These are phyloP conservation scores for Globisporangium irregulare DNA, from an alignment of 352 stramenopile species.

Conservation along the genomic window DNA sequence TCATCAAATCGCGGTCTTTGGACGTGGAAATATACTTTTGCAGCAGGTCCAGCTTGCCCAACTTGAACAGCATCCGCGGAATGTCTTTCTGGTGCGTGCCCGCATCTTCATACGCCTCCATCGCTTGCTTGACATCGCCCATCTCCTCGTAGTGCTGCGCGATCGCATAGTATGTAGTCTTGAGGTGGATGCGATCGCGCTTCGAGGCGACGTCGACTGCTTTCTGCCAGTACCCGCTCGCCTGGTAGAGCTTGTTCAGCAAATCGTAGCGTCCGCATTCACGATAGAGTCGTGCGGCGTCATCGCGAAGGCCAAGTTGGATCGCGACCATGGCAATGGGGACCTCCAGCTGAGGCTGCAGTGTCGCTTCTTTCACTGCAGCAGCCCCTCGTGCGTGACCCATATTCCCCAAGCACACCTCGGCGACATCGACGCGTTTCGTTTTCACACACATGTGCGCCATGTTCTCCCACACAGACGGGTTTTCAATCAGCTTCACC, in stretches of 20 bases:
- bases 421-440: slow-evolving; percentile 91
- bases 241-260: slow-evolving; percentile 91
- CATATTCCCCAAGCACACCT: slow-evolving; percentile 95
- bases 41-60: slow-evolving; percentile 85
- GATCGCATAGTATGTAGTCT: slow-evolving; percentile 88
- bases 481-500: slow-evolving; percentile 91
- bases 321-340: slow-evolving; percentile 91
- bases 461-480: slow-evolving; percentile 95
- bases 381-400: slow-evolving; percentile 87
- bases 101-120: slow-evolving; percentile 90
- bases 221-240: slow-evolving; percentile 89
- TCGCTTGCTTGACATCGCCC: slow-evolving; percentile 86
- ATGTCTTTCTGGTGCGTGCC: slow-evolving; percentile 90
- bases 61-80: slow-evolving; percentile 91
- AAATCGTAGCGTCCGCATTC: slow-evolving; percentile 91
- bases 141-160: slow-evolving; percentile 90
- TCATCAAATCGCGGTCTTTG: slow-evolving; percentile 82
- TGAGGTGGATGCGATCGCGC: slow-evolving; percentile 90
- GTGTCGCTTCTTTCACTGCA: slow-evolving; percentile 79
- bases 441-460: slow-evolving; percentile 96
- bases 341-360: slow-evolving; percentile 72
- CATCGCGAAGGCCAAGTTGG: slow-evolving; percentile 90
- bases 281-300: slow-evolving; percentile 89
- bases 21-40: slow-evolving; percentile 89
- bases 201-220: slow-evolving; percentile 86